Percentiles rank a stretch among this genome's conserved stretches.
Evolutionary conservation across 2,329 filamentous ascomycete genomes (phyloP).

Genomic region (Ploettnerulaceae sp.): DNA sequence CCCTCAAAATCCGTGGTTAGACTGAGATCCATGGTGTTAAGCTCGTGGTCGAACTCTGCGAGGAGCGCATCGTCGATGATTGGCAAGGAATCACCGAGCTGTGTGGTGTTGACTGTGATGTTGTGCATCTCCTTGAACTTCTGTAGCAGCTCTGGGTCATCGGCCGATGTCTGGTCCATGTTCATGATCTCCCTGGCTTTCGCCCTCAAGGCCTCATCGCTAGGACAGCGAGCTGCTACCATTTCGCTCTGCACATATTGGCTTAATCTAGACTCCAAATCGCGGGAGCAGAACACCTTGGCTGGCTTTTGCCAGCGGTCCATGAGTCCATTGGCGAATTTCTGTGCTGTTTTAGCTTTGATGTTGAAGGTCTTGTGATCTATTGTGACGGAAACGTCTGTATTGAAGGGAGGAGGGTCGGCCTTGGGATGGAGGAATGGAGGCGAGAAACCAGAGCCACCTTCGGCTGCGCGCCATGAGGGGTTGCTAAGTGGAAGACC

Average conservation of each 20-base stretch:
- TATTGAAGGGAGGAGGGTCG: conserved; percentile 33
- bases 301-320: conserved; percentile 44
- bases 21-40: conserved; percentile 16
- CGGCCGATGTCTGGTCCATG: conserved; percentile 46
- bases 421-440: conserved; percentile 47
- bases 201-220: conserved; percentile 43
- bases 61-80: conserved; percentile 21
- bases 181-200: conserved; percentile 47
- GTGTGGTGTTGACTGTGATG: not conserved
- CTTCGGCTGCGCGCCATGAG: conserved; percentile 45
- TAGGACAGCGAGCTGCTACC: conserved; percentile 41
- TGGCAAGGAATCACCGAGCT: not conserved
- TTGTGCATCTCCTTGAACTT: conserved; percentile 42
- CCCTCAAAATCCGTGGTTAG: conserved; percentile 4
- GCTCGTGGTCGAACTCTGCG: conserved; percentile 22
- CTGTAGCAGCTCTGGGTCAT: conserved; percentile 47
- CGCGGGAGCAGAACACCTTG: conserved; percentile 52
- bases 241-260: conserved; percentile 44
- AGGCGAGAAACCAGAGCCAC: conserved; percentile 51
- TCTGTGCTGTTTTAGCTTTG: conserved; percentile 43
- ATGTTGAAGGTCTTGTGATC: conserved; percentile 39
- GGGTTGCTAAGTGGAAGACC: conserved; percentile 40
- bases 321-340: conserved; percentile 43
- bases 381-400: conserved; percentile 31
- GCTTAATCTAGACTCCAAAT: conserved; percentile 51